Evolutionary conservation across 441 rosid species (phyloP).

Genomic region (Adansonia rubrostipa): DNA sequence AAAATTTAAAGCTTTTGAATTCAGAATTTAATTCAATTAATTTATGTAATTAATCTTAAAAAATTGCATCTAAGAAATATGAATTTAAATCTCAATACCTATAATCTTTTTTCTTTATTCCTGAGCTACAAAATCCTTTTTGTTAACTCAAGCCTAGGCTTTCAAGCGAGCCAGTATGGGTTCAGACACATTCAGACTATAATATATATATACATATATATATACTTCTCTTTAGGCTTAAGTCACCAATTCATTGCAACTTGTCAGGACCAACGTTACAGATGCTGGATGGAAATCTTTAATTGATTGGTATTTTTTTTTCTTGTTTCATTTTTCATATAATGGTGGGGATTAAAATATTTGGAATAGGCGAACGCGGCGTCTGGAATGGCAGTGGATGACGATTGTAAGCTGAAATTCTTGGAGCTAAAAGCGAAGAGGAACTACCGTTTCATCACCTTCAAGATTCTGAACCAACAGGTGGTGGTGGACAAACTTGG

Average conservation of each 20-base stretch:
- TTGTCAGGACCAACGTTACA: not conserved
- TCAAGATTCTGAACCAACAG: constrained; percentile 62
- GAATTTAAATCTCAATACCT: not conserved
- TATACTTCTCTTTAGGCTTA: not conserved
- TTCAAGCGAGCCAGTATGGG: not conserved
- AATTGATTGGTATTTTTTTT: not conserved
- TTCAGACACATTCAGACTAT: not conserved
- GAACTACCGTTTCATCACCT: constrained; percentile 61
- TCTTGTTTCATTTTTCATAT: not conserved
- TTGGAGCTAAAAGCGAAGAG: constrained; percentile 71
- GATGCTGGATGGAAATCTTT: not conserved
- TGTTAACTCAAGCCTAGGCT: not conserved
- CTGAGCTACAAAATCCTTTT: too few species aligned
- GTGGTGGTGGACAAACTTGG: constrained; percentile 69
- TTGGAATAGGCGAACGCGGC: constrained; percentile 59
- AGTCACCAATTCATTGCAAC: not conserved
- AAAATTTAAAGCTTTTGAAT: not conserved
- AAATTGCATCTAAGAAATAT: not conserved
- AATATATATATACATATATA: not conserved
- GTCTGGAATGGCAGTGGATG: constrained; percentile 76
- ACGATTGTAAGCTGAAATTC: constrained; percentile 72
- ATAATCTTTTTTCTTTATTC: not conserved
- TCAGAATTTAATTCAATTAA: too few species aligned
- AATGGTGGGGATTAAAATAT: not conserved
- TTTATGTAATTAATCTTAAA: too few species aligned